Evolutionary conservation across 139 green algal genomes (phyloP).

Genomic region (Chlamydomonas incerta): DNA sequence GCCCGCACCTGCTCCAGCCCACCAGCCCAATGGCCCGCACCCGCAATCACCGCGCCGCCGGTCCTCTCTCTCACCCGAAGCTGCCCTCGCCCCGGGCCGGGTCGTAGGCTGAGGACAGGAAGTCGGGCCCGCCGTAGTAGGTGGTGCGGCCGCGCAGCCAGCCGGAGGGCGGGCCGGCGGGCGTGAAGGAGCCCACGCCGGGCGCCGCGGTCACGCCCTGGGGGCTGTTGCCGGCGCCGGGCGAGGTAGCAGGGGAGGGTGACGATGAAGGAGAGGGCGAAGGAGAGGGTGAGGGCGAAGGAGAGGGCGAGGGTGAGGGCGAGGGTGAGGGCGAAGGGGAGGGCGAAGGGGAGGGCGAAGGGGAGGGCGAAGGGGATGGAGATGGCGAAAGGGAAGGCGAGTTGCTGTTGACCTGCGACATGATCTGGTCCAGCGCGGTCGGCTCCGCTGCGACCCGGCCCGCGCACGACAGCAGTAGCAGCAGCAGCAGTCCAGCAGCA

Average conservation of each 20-base stretch:
- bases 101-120: constrained; percentile 24
- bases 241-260: not conserved
- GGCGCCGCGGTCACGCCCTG: not conserved
- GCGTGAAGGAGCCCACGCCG: too few relatives aligned
- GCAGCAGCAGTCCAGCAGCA: too few relatives aligned
- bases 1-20: too few relatives aligned
- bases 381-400: too few relatives aligned
- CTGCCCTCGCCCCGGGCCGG: constrained; percentile 41
- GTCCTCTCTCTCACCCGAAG: constrained; percentile 5
- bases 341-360: too few relatives aligned
- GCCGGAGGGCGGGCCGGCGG: not conserved
- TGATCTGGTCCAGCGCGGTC: too few relatives aligned
- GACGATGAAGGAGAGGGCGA: not conserved
- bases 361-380: too few relatives aligned
- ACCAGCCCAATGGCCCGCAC: too few relatives aligned
- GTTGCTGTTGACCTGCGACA: too few relatives aligned
- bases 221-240: not conserved
- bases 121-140: constrained; percentile 33
- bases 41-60: too few relatives aligned
- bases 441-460: too few relatives aligned
- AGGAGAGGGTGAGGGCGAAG: not conserved
- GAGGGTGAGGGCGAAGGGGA: not conserved
- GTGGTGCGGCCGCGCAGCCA: constrained; percentile 38
- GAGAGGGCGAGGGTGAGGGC: not conserved
- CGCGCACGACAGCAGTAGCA: too few relatives aligned